Evolutionary conservation across 2,329 filamentous ascomycete genomes (phyloP).

Genomic region (Colletotrichum navitas): DNA sequence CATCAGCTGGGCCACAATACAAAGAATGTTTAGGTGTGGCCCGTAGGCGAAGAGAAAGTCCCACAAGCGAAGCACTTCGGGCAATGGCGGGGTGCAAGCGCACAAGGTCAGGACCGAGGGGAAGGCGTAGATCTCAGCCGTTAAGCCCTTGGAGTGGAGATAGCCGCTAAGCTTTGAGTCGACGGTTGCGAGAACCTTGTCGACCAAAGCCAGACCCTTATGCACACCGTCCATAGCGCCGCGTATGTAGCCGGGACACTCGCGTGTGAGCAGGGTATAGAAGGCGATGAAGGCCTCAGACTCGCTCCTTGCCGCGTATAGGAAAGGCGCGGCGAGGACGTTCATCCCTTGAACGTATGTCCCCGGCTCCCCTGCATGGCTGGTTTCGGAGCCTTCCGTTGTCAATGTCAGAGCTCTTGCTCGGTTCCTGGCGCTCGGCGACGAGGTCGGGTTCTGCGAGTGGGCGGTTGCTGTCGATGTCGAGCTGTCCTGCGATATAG

Average conservation of each 20-base stretch:
- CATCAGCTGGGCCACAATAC: slow-evolving; percentile 94
- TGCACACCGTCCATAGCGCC: slow-evolving; percentile 98
- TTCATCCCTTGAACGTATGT: slow-evolving; percentile 99
- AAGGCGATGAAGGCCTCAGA: slow-evolving; percentile 95
- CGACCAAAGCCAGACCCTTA: slow-evolving; percentile 88
- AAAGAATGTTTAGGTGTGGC: slow-evolving; percentile 92
- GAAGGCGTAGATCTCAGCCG: slow-evolving; percentile 96
- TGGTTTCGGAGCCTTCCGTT: slow-evolving; percentile 68
- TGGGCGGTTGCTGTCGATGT: slow-evolving; percentile 50
- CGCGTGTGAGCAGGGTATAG: slow-evolving; percentile 85
- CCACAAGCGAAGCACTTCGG: slow-evolving; percentile 93
- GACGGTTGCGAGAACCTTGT: slow-evolving; percentile 91
- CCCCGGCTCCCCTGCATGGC: slow-evolving; percentile 73
- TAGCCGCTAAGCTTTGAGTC: slow-evolving; percentile 89
- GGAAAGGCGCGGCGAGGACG: slow-evolving; percentile 92
- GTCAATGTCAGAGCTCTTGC: slow-evolving; percentile 71
- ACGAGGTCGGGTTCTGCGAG: slow-evolving; percentile 56
- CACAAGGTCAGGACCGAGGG: slow-evolving; percentile 94
- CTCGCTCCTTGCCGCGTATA: slow-evolving; percentile 95
- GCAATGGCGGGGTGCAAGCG: slow-evolving; percentile 93
- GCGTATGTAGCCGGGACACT: slow-evolving; percentile 93
- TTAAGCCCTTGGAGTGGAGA: slow-evolving; percentile 86
- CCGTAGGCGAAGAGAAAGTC: slow-evolving; percentile 98
- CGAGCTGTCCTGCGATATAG: slow-evolving; percentile 48
- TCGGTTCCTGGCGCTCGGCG: slow-evolving; percentile 62